Base-by-base conservation (phyloP, 2,329 filamentous ascomycete genomes). In the Colletotrichum eremochloae region DNA sequence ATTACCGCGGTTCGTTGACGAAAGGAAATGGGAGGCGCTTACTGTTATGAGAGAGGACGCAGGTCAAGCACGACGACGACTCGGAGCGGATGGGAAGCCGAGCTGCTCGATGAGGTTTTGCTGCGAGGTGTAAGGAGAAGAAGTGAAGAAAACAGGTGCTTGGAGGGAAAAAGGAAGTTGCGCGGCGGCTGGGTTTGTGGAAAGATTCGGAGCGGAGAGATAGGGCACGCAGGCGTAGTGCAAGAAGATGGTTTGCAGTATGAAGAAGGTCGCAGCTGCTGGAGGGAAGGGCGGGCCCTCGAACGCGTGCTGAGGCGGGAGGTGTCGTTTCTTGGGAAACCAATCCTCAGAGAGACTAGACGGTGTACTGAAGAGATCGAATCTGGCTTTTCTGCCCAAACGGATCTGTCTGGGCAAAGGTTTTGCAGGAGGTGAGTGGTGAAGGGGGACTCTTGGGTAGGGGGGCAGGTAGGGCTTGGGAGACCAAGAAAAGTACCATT, bases 111-210 rank as follows among this genome's bases (percentile, higher is more conserved):
- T n/a, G 52, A 55, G 31, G 18, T 3, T 20, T 11, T n/a, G 12
- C 20, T 24, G 33, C 53, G 33, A 15, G 5, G 20, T 24, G 33
- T 24, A 15, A 5, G 53, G 53, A 5, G 33, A 6, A 38, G 20
- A 24, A 24, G 3, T 5, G 31, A 7, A 3, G 53, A 18, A 56
- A 8, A 14, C 53, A 9, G 9, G 33, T 24, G 33, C 5, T 0
- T 36, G 9, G 1, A n/a, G 3, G 11, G 3, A 20, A 24, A 20
- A 38, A 20, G 2, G 9, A 9, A 38, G 6, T 1, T 4, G 9
- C 3, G 11, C 8, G 20, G 8, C 2, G 11, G 5, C 0, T 1
- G 20, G 24, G 2, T 0, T 8, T 20, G 53, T 14, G 33, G 20
- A n/a, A 14, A n/a, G 11, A 1, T 14, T 1, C 4, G 1, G 4